Conservation (phyloP, 2,329 filamentous ascomycete genomes). For the Aotearoamyces nothofagi region DNA sequence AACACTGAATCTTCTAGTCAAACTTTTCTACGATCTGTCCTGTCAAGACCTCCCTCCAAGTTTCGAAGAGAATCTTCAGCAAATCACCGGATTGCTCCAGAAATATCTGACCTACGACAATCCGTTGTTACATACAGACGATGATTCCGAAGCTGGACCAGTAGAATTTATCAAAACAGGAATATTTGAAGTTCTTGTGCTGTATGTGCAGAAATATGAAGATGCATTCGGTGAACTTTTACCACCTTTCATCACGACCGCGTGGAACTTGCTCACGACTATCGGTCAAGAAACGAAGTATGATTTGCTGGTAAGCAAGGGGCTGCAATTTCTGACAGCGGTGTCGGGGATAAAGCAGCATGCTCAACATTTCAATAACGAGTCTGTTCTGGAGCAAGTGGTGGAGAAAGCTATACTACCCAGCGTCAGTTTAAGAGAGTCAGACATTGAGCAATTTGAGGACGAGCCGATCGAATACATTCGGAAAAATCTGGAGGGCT, state of each 20-base stretch:
- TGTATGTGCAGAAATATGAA: constrained; percentile 90
- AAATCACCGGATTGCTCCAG: constrained; percentile 66
- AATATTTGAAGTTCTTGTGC: constrained; percentile 78
- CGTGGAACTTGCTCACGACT: constrained; percentile 80
- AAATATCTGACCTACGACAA: constrained; percentile 91
- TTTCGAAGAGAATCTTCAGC: constrained; percentile 75
- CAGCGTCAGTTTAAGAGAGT: constrained; percentile 81
- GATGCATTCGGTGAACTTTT: constrained; percentile 79
- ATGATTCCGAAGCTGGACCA: constrained; percentile 76
- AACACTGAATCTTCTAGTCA: constrained; percentile 75
- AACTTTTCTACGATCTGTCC: constrained; percentile 93
- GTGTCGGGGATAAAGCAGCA: constrained; percentile 68
- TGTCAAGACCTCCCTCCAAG: constrained; percentile 90
- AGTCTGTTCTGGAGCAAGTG: constrained; percentile 66
- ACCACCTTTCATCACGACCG: constrained; percentile 72
- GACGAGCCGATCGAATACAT: constrained; percentile 99
- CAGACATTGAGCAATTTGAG: constrained; percentile 90
- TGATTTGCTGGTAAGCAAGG: constrained; percentile 86
- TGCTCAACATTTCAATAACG: constrained; percentile 71
- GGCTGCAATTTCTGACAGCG: constrained; percentile 84
- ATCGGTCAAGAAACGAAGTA: constrained; percentile 83
- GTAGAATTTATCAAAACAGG: constrained; percentile 82
- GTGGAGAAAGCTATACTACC: constrained; percentile 93
- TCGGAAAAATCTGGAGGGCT: constrained; percentile 83
- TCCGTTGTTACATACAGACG: constrained; percentile 64